Percentiles rank a stretch among this genome's conserved stretches.
These are phyloP conservation scores for Nakazawaea wyomingensis DNA, from an alignment of 805 yeast genomes.

Conservation along the genomic window DNA sequence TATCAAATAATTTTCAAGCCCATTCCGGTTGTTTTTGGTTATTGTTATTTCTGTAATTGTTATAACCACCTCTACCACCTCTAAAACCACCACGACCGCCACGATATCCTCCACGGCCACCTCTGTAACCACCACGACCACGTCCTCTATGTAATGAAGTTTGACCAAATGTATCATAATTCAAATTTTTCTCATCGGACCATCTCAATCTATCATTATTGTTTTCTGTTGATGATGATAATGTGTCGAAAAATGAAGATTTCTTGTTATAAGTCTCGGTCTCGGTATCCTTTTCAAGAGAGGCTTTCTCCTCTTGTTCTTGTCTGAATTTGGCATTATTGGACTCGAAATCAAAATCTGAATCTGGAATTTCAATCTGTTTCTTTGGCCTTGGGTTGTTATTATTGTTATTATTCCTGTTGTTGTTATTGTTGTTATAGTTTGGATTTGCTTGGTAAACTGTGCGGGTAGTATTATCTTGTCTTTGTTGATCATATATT, in stretches of 20 bases:
- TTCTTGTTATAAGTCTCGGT: constrained; percentile 62
- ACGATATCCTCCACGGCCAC: constrained; percentile 41
- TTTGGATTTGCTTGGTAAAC: constrained; percentile 16
- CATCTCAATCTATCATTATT: constrained; percentile 47
- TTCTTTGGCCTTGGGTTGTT: constrained; percentile 1
- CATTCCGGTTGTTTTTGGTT: constrained; percentile 15
- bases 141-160: constrained; percentile 49
- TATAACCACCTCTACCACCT: constrained; percentile 15
- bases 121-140: constrained; percentile 26
- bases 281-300: constrained; percentile 17
- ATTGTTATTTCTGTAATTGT: constrained; percentile 1
- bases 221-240: constrained; percentile 61
- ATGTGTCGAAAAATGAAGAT: constrained; percentile 83
- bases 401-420: constrained; percentile 12
- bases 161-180: constrained; percentile 83
- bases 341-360: constrained; percentile 71
- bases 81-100: constrained; percentile 29
- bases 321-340: constrained; percentile 68
- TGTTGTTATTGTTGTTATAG: constrained; percentile 18
- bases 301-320: constrained; percentile 27
- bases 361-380: constrained; percentile 36
- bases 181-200: constrained; percentile 66
- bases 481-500: too few species aligned
- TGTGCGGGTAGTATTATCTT: constrained; percentile 9
- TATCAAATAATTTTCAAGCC: too few species aligned